Evolutionary conservation across 352 stramenopile genomes (phyloP).

Genomic region (Phytopythium delawarense): DNA sequence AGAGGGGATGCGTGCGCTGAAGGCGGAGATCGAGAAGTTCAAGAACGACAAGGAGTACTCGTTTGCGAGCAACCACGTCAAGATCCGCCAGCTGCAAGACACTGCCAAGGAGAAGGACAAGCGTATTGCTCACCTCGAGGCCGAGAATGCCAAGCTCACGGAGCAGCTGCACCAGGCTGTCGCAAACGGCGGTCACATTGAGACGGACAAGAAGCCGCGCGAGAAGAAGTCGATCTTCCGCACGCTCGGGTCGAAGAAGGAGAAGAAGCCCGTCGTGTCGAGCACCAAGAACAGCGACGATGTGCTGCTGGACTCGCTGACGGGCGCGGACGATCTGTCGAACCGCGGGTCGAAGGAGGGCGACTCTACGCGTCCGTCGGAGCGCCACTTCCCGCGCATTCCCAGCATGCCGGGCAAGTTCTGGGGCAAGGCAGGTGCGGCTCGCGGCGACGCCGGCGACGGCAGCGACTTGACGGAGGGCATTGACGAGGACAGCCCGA

Average conservation of each 20-base stretch:
- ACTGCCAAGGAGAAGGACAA: conserved; percentile 73
- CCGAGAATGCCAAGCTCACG: conserved; percentile 72
- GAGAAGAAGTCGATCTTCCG: conserved; percentile 80
- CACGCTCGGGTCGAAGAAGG: conserved; percentile 82
- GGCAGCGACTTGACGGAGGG: conserved; percentile 42
- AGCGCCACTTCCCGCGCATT: conserved; percentile 63
- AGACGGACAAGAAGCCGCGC: conserved; percentile 47
- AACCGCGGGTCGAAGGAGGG: conserved; percentile 52
- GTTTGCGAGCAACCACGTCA: conserved; percentile 67
- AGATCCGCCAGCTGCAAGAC: conserved; percentile 72
- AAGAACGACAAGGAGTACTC: conserved; percentile 80
- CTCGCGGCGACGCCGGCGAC: conserved; percentile 46
- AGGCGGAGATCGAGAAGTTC: conserved; percentile 67
- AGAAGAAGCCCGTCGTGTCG: conserved; percentile 44
- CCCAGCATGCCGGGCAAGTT: conserved; percentile 70
- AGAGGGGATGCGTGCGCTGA: conserved; percentile 46
- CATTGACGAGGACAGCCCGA: conserved; percentile 38
- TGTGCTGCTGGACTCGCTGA: conserved; percentile 76
- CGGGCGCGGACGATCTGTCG: conserved; percentile 56
- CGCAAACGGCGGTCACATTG: conserved; percentile 35
- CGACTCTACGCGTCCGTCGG: conserved; percentile 26
- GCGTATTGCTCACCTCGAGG: conserved; percentile 58
- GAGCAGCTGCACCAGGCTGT: conserved; percentile 42
- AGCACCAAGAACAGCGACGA: conserved; percentile 8
- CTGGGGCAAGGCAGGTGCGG: conserved; percentile 30